phyloP scores from a whole-genome alignment of 2,329 filamentous ascomycete genomes.

The Lecanoromycetidae sp. region DNA sequence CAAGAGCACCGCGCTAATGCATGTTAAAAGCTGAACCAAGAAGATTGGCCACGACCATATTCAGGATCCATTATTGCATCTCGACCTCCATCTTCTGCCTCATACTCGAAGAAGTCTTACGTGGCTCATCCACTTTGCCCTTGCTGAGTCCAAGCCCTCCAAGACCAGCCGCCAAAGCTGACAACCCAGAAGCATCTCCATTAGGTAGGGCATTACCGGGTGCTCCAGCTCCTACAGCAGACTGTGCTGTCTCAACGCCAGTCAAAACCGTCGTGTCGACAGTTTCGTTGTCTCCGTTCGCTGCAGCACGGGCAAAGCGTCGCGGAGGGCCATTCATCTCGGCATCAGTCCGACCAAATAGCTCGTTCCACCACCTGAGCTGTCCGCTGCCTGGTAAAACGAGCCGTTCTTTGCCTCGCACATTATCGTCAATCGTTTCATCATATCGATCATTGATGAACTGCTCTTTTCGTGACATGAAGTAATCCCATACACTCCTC shows the following conservation, averaged over 20 bases:
- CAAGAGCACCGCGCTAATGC: constrained; percentile 1
- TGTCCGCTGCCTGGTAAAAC: constrained; percentile 67
- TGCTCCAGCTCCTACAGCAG: constrained; percentile 34
- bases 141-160: constrained; percentile 33
- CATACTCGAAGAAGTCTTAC: constrained; percentile 21
- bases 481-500: constrained; percentile 91
- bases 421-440: constrained; percentile 59
- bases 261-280: constrained; percentile 42
- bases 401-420: constrained; percentile 67
- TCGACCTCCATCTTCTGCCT: constrained; percentile 36
- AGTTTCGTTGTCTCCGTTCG: background rate
- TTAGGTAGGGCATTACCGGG: constrained; percentile 22
- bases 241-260: constrained; percentile 47
- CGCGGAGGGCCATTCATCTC: constrained; percentile 66
- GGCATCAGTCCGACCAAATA: constrained; percentile 72
- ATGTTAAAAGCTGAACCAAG: background rate
- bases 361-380: constrained; percentile 86
- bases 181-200: constrained; percentile 27
- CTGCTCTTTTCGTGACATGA: constrained; percentile 65
- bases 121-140: constrained; percentile 23
- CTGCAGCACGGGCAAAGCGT: background rate
- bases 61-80: constrained; percentile 32
- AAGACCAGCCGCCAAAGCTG: constrained; percentile 35
- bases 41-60: background rate
- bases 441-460: constrained; percentile 78